A percentile compares a stretch with the other conserved stretches of the same genome.
These are phyloP conservation scores for Cryphonectria naterciae DNA, from an alignment of 2,329 filamentous ascomycete species.

Conservation along the genomic window DNA sequence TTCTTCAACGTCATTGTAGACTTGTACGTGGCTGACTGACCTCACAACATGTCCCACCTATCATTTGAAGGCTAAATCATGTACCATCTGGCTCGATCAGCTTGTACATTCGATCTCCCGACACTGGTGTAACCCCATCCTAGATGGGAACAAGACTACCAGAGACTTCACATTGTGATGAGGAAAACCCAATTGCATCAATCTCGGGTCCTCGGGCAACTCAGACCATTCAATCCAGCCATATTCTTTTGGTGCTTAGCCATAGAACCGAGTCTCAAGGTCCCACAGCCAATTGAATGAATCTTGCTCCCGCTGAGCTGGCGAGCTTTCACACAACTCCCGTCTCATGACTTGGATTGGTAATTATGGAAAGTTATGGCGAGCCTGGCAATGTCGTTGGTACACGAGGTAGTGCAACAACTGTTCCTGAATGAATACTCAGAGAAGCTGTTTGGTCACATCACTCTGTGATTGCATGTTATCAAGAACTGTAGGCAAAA, in stretches of 20 bases:
- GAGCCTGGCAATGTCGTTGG: too few relatives aligned
- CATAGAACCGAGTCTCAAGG: too few relatives aligned
- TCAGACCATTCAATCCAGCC: not conserved
- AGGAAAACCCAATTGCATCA: not conserved
- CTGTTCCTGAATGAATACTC: not conserved
- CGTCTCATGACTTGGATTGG: not conserved
- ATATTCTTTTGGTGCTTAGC: not conserved
- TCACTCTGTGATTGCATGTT: not conserved
- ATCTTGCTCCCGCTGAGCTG: not conserved
- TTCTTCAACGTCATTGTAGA: not conserved
- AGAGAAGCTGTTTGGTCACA: constrained; percentile 4
- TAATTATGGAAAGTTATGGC: not conserved
- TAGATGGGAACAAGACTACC: not conserved
- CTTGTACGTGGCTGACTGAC: not conserved
- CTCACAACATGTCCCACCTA: not conserved
- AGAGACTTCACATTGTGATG: not conserved
- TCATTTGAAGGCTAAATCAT: not conserved
- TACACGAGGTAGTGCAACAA: too few relatives aligned
- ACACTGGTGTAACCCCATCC: not conserved
- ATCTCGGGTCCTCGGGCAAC: not conserved
- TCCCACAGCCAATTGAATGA: not conserved
- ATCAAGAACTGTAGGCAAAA: not conserved
- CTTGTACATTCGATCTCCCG: not conserved
- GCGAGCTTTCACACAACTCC: not conserved
- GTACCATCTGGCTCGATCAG: not conserved